Evolutionary conservation across 352 stramenopile genomes (phyloP).

Genomic region (Globisporangium alternatum): DNA sequence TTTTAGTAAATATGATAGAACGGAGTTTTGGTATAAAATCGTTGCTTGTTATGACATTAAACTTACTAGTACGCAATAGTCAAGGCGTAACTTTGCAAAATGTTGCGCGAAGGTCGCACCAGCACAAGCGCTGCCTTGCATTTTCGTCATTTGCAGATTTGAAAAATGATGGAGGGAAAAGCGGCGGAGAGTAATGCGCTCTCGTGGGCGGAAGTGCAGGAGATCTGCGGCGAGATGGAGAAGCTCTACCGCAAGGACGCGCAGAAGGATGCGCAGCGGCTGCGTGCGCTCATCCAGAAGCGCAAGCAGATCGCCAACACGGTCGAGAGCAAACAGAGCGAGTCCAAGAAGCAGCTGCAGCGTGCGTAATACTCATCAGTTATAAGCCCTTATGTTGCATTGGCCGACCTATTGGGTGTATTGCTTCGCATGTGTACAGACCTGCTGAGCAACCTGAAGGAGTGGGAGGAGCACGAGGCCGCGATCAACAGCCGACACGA

Average conservation of each 20-base stretch:
- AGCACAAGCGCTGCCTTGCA: background rate
- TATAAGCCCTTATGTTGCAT: background rate
- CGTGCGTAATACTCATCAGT: slow-evolving; percentile 25
- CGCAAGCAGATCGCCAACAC: slow-evolving; percentile 55
- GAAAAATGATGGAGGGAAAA: slow-evolving; percentile 31
- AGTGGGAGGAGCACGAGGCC: slow-evolving; percentile 62
- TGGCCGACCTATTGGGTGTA: background rate
- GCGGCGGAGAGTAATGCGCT: slow-evolving; percentile 24
- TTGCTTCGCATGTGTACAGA: slow-evolving; percentile 22
- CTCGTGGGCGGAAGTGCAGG: slow-evolving; percentile 63
- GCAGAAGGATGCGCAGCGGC: slow-evolving; percentile 47
- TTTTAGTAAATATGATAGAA: too few relatives aligned
- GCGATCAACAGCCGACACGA: slow-evolving; percentile 44
- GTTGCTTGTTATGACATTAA: too few relatives aligned
- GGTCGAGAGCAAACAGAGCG: slow-evolving; percentile 38
- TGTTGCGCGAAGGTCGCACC: slow-evolving; percentile 27
- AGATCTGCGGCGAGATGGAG: slow-evolving; percentile 67
- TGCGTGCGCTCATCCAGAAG: slow-evolving; percentile 55
- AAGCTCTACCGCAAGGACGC: slow-evolving; percentile 60
- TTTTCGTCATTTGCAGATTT: slow-evolving; percentile 18
- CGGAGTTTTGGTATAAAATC: too few relatives aligned
- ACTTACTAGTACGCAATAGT: background rate
- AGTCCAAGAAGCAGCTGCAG: slow-evolving; percentile 52
- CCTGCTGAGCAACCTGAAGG: slow-evolving; percentile 50
- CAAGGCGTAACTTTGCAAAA: background rate